A percentile compares a stretch with the other conserved stretches of the same genome.
These are phyloP conservation scores for Trichoderma lentiforme DNA, from an alignment of 2,329 filamentous ascomycete genomes.

Conservation along the genomic window DNA sequence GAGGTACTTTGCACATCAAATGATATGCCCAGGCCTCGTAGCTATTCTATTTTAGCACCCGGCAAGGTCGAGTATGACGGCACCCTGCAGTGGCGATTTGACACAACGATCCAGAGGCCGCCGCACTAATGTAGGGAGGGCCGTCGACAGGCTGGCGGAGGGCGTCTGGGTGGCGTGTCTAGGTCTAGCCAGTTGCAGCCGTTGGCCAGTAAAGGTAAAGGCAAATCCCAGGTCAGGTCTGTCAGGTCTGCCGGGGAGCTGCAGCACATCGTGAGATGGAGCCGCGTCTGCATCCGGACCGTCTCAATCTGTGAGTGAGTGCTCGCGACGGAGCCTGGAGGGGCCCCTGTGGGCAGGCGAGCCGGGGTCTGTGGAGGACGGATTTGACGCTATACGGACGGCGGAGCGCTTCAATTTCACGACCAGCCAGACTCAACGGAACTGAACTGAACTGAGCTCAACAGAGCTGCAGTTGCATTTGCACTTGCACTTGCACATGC, in stretches of 20 bases:
- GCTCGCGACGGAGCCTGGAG: background rate
- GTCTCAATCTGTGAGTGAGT: background rate
- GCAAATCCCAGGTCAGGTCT: background rate
- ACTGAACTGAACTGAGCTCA: background rate
- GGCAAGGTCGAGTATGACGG: slow-evolving; percentile 20
- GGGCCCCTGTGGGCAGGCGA: background rate
- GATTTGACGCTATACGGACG: slow-evolving; percentile 1
- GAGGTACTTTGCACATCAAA: background rate
- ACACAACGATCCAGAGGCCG: slow-evolving; percentile 14
- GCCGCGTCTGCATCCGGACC: slow-evolving; percentile 19
- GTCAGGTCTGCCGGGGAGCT: slow-evolving; percentile 17
- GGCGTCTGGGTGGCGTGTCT: slow-evolving; percentile 14
- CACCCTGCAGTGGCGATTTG: slow-evolving; percentile 21
- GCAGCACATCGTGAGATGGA: slow-evolving; percentile 15
- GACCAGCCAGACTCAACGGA: background rate
- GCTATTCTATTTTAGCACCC: background rate
- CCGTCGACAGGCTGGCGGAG: slow-evolving; percentile 15
- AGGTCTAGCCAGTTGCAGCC: slow-evolving; percentile 2
- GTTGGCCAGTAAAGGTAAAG: background rate
- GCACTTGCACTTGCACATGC: background rate
- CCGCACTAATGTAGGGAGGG: slow-evolving; percentile 17
- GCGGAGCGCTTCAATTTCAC: background rate
- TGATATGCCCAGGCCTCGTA: background rate
- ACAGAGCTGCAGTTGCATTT: background rate
- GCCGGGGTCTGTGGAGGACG: background rate